Evolutionary conservation across 2,329 filamentous ascomycete genomes (phyloP), one percentile per base, ranked within the genome.

Genomic region (Xylaria sp.): DNA sequence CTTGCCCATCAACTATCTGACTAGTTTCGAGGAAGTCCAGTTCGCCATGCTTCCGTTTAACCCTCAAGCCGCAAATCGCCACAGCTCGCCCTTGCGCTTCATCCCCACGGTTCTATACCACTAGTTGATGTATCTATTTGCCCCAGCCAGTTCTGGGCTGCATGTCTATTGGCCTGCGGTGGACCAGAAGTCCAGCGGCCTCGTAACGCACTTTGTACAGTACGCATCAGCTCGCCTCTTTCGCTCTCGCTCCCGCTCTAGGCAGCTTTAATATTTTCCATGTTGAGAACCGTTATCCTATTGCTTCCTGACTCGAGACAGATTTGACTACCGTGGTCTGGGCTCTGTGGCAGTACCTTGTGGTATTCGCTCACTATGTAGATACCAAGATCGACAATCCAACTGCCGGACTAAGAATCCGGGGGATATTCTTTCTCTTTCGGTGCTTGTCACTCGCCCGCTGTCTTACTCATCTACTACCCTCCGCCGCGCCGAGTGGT

Each of bases 391-490:
- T 67, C 60, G 63, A 41, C 66, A 65, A 20, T 37, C 37, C 28
- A 39, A 64, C 44, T 67, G 56, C 69, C 69, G 61, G 44, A 64
- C 55, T 66, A 6, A 63, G 61, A 66, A 48, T 56, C 70, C 60
- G 65, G 70, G 66, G 68, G 57, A 55, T 37, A 44, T 67, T 69
- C 63, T 71, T 67, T 69, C 44, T 15, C 39, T 57, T 72, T 71
- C 68, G 66, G 63, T 70, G 41, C 55, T 15, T 44, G 57, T 70
- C 58, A 57, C 63, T 50, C 55, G 59, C 64, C 51, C 28, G 66
- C 20, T 59, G 65, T 69, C 66, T 72, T 72, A 72, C 64, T 72
- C 70, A 72, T 69, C 63, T 60, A 34, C 56, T 64, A 65, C 50
- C 46, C 57, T 57, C 55, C 60, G 44, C 48, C 63, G 51, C 61